phyloP scores from a whole-genome alignment of 2,329 filamentous ascomycete genomes.

The Phialophora tarda region DNA sequence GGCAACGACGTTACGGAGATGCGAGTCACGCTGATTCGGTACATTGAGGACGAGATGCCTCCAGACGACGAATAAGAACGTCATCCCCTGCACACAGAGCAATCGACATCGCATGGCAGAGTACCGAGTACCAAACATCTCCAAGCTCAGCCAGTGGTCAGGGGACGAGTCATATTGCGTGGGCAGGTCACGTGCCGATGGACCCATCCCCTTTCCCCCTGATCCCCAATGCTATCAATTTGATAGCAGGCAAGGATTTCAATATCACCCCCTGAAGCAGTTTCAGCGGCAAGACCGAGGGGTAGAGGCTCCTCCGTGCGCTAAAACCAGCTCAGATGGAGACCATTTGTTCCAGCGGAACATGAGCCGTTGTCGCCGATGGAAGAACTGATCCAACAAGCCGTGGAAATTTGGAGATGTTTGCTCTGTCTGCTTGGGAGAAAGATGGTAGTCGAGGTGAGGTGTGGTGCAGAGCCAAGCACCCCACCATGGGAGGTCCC shows the following conservation, averaged over 20 bases:
- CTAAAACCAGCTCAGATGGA: neutral
- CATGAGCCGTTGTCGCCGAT: neutral
- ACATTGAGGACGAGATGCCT: slow-evolving; percentile 97
- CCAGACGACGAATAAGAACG: slow-evolving; percentile 82
- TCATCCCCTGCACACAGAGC: neutral
- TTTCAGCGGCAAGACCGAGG: slow-evolving; percentile 26
- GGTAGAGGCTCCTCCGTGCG: neutral
- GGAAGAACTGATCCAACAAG: neutral
- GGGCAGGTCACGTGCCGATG: slow-evolving; percentile 9
- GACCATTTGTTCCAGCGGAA: neutral
- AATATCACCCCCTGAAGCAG: slow-evolving; percentile 29
- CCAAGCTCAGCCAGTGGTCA: neutral
- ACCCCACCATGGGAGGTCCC: slow-evolving; percentile 37
- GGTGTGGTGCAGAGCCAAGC: slow-evolving; percentile 33
- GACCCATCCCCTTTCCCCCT: slow-evolving; percentile 15
- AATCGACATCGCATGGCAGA: neutral
- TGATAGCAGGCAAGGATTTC: slow-evolving; percentile 18
- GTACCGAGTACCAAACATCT: neutral
- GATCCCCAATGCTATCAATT: neutral
- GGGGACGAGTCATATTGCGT: neutral
- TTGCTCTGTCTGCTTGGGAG: slow-evolving; percentile 2
- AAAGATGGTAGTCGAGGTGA: slow-evolving; percentile 30
- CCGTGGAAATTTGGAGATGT: slow-evolving; percentile 16
- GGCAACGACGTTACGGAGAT: slow-evolving; percentile 98
- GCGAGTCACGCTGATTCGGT: slow-evolving; percentile 86